Evolutionary conservation across 1,284 basidiomycete genomes (phyloP).

Genomic region (Uromyces viciae-fabae): DNA sequence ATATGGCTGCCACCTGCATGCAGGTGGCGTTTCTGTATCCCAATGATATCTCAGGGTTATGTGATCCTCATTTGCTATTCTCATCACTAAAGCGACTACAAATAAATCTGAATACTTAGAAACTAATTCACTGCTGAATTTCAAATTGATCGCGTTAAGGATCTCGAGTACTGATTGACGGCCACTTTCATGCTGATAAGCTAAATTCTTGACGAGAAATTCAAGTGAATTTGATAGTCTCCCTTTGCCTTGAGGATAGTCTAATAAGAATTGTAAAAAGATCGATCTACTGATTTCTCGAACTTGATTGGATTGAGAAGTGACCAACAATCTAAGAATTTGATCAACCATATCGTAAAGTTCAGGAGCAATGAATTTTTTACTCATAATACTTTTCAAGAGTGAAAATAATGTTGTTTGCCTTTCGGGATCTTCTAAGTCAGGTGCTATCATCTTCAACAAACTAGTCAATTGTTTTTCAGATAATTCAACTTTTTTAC

Average conservation of each 20-base stretch:
- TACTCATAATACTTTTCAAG: conserved; percentile 82
- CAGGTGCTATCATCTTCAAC: conserved; percentile 77
- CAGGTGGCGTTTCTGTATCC: too few relatives aligned
- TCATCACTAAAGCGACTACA: conserved; percentile 87
- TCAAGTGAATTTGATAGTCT: conserved; percentile 81
- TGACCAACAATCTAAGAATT: conserved; percentile 90
- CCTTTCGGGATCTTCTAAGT: conserved; percentile 87
- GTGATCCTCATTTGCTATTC: conserved; percentile 88
- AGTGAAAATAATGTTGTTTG: conserved; percentile 84
- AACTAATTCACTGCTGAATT: conserved; percentile 76
- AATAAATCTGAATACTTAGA: conserved; percentile 81
- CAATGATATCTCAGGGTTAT: too few relatives aligned
- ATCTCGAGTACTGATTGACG: conserved; percentile 88
- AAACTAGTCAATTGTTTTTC: conserved; percentile 86
- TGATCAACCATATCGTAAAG: conserved; percentile 97
- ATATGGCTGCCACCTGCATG: too few relatives aligned
- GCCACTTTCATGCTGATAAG: conserved; percentile 85
- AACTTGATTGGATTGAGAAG: conserved; percentile 82
- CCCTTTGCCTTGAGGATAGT: conserved; percentile 94
- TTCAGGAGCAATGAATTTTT: conserved; percentile 89
- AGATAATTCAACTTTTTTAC: conserved; percentile 71
- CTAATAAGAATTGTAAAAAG: conserved; percentile 88
- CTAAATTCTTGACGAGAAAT: conserved; percentile 88
- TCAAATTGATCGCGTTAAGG: conserved; percentile 72
- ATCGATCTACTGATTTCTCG: conserved; percentile 86